Base-by-base conservation (phyloP, 352 stramenopile genomes). In the Pythium vanterpoolii region DNA sequence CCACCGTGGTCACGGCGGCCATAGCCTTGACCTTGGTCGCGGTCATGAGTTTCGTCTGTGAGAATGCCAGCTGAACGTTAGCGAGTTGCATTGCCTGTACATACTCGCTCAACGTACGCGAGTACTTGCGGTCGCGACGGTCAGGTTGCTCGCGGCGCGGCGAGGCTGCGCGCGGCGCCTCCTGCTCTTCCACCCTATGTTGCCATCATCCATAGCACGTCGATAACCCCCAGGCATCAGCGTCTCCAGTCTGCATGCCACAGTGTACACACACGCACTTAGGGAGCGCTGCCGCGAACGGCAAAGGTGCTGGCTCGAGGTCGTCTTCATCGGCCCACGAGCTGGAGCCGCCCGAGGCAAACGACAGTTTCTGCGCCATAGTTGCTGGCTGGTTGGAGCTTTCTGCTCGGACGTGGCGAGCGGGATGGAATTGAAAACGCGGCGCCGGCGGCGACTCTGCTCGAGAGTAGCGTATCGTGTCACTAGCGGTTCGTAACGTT, bases 261-360 rank as follows among this genome's bases (percentile, higher is more conserved):
- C n/a, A 23, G 18, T 23, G 16, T 8, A 1, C 24, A 62, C 11
- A 7, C 18, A 56, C 76, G 55, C 66, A 89, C 79, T 76, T 72
- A 46, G 64, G 52, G 19, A 86, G 68, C 57, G 56, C 36, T 8
- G 28, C 39, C 31, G 58, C 28, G 10, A 72, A 64, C 13, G 74
- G 71, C 18, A 88, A 63, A 10, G 75, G 76, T 65, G 74, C 67
- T 24, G 76, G 51, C 56, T 92, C 82, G 31, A 72, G 51, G 54
- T 90, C 82, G 52, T 94, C 84, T 45, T 93, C 84, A 47, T 94
- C 84, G 49, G 84, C 84, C 84, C 84, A 94, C 19, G 81, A 91
- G 71, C 64, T 85, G 34, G 69, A 77, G 50, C 71, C 71, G 63
- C 66, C 76, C 39, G 69, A 56, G 56, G 67, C 72, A 31, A 66